Evolutionary conservation across 1,284 basidiomycete species (phyloP).

Genomic region (Irpex rosettiformis): DNA sequence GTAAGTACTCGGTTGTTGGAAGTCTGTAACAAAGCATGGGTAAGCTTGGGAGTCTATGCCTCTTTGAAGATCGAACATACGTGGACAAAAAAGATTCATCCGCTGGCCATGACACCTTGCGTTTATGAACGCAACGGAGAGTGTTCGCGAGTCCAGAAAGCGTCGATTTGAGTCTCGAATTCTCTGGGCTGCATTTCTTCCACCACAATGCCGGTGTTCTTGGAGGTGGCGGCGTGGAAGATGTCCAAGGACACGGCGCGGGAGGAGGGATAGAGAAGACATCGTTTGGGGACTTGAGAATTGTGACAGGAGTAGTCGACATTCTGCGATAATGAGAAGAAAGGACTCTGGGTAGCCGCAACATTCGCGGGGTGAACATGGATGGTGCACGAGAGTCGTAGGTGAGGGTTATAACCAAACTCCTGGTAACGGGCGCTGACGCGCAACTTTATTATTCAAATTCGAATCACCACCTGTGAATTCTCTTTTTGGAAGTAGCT

Average conservation of each 20-base stretch:
- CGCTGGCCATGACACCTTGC: not conserved
- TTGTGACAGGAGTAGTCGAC: not conserved
- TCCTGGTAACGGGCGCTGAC: too few species aligned
- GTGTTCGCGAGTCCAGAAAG: not conserved
- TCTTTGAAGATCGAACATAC: not conserved
- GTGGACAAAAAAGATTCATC: not conserved
- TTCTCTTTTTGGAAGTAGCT: too few species aligned
- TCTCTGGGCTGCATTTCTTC: not conserved
- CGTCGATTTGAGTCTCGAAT: not conserved
- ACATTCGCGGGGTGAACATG: not conserved
- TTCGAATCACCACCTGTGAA: too few species aligned
- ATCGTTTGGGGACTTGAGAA: not conserved
- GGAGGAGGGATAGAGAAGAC: not conserved
- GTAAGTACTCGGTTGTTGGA: not conserved
- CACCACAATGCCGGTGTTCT: not conserved
- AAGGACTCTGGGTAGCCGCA: not conserved
- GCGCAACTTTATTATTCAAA: too few species aligned
- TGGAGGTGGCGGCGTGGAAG: not conserved
- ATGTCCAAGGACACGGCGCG: not conserved
- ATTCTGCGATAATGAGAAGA: too few species aligned
- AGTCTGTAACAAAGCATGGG: not conserved
- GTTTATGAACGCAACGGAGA: conserved; percentile 6
- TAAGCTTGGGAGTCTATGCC: not conserved
- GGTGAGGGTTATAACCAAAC: too few species aligned
- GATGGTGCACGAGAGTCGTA: too few species aligned